These are phyloP conservation scores for Hylodesmum podocarpum DNA, from an alignment of 306 rosid species.

Conservation along the genomic window DNA sequence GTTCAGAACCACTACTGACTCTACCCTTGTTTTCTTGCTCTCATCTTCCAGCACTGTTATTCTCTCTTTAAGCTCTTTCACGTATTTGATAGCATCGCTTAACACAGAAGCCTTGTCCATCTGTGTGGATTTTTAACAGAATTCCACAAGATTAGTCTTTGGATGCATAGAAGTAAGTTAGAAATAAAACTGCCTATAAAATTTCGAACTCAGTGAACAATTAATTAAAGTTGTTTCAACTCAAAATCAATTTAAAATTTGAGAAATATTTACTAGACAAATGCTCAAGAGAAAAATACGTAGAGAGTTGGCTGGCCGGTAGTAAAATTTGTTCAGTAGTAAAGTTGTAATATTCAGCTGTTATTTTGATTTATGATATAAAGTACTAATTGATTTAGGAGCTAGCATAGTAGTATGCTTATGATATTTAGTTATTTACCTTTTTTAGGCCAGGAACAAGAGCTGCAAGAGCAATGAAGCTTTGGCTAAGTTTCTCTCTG, in stretches of 20 bases:
- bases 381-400: not conserved
- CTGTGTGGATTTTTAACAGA: constrained; percentile 26
- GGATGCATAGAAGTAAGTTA: too few relatives aligned
- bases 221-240: not conserved
- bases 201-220: not conserved
- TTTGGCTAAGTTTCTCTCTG: constrained; percentile 74
- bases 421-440: constrained; percentile 35
- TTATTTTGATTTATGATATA: too few relatives aligned
- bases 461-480: constrained; percentile 81
- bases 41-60: constrained; percentile 57
- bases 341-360: too few relatives aligned
- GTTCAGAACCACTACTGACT: constrained; percentile 41
- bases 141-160: not conserved
- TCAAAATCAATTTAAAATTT: not conserved
- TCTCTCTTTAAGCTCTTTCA: constrained; percentile 63
- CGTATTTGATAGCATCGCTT: constrained; percentile 63
- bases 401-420: not conserved
- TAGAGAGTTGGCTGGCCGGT: too few relatives aligned
- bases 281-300: too few relatives aligned
- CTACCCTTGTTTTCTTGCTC: constrained; percentile 49
- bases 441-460: constrained; percentile 74
- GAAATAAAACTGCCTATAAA: not conserved
- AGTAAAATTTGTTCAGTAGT: too few relatives aligned
- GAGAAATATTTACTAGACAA: too few relatives aligned
- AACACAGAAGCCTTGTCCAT: constrained; percentile 80